Evolutionary conservation across 331 rosid species (phyloP), one percentile per base, ranked within the genome.

Genomic region (Acacia pycnantha): DNA sequence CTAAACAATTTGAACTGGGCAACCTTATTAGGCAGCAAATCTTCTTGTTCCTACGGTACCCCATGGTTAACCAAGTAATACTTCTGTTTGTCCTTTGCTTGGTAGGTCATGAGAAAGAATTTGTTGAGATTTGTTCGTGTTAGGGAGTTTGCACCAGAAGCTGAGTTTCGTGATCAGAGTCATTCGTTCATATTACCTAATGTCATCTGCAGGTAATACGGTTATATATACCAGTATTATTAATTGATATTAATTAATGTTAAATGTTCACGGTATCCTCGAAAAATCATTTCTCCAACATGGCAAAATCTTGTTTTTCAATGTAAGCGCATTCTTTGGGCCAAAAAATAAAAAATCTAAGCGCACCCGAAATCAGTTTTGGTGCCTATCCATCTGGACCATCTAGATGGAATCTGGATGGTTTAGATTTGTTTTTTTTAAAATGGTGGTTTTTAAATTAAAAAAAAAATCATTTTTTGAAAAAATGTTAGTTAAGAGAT

Each of bases 61-160:
- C 40, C 47, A 29, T 11, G 76, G 83, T 72, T 43, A 48, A 80
- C 48, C 26, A 70, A 58, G 76, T 78, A 59, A 74, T 64, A 13
- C 48, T 86, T 86, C 81, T 53, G 78, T 79, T 88, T 78, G 70
- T 73, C 80, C 70, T 70, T 77, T 81, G 73, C 76, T 83, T 83
- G 70, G 59, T 93, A 95, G 98, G 93, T 95, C 37, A 88, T 95
- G 97, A 92, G 92, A 86, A 95, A 85, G 81, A 93, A 90, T 87
- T 84, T 93, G 84, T 88, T 95, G 58, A 93, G 90, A 78, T 92
- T 82, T 79, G 86, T 93, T 81, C 92, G 46, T 33, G 91, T 93
- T 21, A 93, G 86, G 82, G 99, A 95, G 92, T 95, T 94, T 82
- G 99, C 99, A 76, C 97, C 99, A 29, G 99, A 92, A 90, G 98